Evolutionary conservation across 108 stramenopile genomes (phyloP).

Genomic region (Nitzschia sp.): DNA sequence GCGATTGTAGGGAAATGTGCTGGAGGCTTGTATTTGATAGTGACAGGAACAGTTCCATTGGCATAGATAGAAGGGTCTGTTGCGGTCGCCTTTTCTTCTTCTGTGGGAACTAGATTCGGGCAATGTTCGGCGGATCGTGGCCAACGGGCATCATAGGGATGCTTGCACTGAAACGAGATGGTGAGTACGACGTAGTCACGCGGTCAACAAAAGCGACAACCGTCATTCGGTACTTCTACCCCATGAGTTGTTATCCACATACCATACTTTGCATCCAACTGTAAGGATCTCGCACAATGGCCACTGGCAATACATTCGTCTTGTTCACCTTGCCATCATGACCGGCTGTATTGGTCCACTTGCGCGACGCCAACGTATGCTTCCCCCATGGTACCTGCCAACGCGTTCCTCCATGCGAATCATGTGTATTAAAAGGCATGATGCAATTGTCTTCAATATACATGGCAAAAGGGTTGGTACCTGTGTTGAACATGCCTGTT

Average conservation of each 20-base stretch:
- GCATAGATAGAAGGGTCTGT: not conserved
- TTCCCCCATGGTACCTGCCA: slow-evolving; percentile 86
- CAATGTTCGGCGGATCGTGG: slow-evolving; percentile 40
- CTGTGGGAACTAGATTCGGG: slow-evolving; percentile 62
- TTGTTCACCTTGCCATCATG: slow-evolving; percentile 38
- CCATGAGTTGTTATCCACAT: too few species aligned
- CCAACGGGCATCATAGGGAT: slow-evolving; percentile 67
- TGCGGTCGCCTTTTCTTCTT: slow-evolving; percentile 17
- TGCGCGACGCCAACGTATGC: slow-evolving; percentile 24
- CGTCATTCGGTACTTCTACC: too few species aligned
- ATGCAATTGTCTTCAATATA: slow-evolving; percentile 41
- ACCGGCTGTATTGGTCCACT: slow-evolving; percentile 39
- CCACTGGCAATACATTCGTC: slow-evolving; percentile 67
- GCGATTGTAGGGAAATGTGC: slow-evolving; percentile 44
- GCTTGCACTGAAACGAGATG: too few species aligned
- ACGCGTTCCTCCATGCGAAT: slow-evolving; percentile 22
- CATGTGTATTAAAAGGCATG: slow-evolving; percentile 42
- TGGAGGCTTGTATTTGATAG: slow-evolving; percentile 40
- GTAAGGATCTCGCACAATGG: slow-evolving; percentile 81
- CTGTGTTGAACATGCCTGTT: slow-evolving; percentile 70
- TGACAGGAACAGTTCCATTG: slow-evolving; percentile 11
- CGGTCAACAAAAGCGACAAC: too few species aligned
- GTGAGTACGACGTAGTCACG: too few species aligned
- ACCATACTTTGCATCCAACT: slow-evolving; percentile 84
- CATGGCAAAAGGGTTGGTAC: slow-evolving; percentile 69